Base-by-base conservation (phyloP, 139 green algal genomes). In the Eudorina sp. region DNA sequence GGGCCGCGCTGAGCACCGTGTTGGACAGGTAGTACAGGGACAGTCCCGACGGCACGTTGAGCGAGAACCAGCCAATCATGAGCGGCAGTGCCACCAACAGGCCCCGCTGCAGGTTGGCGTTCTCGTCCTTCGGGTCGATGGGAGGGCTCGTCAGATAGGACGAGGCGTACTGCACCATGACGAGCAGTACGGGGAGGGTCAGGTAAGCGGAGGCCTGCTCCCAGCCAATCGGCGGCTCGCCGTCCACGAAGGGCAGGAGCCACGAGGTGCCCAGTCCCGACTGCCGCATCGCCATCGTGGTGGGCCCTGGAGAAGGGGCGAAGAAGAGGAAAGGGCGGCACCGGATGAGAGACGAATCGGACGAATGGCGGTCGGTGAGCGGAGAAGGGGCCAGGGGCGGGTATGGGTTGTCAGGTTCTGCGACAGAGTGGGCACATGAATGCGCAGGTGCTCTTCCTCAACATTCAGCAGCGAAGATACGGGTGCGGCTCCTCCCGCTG, bases 11-110 rank as follows among this genome's bases (percentile, higher is more conserved):
- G 34, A 99, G 76, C 4, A 95, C 73, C 29, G 94, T 98, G 91
- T 99, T 99, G 69, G 90, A 85, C 25, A 99, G 94, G 93, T 98
- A 99, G 93, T 99, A 99, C 40, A 99, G 92, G 46, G 93, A 92
- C 46, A 99, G 93, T 23, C 96, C 97, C 25, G 90, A 92, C 16
- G 97, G 97, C 53, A 99, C 93, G 87, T 97, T 97, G 45, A 99
- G 93, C 16, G 96, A 84, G 89, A 99, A 99, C 91, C 92, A 99
- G 78, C 96, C 97, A 18, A 98, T 84, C 95, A 98, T 97, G 58
- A 99, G 91, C 23, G 97, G 97, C 89, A 99, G 90, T 34, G 96
- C 66, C 27, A 84, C 90, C 66, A 87, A 62, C 53, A 83, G 83
- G 62, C 34, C 55, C 41, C 89, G 84, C 45, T 88, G 89, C 40